phyloP scores from a whole-genome alignment of 495 filamentous ascomycete genomes.

The Polyplosphaeria fusca region DNA sequence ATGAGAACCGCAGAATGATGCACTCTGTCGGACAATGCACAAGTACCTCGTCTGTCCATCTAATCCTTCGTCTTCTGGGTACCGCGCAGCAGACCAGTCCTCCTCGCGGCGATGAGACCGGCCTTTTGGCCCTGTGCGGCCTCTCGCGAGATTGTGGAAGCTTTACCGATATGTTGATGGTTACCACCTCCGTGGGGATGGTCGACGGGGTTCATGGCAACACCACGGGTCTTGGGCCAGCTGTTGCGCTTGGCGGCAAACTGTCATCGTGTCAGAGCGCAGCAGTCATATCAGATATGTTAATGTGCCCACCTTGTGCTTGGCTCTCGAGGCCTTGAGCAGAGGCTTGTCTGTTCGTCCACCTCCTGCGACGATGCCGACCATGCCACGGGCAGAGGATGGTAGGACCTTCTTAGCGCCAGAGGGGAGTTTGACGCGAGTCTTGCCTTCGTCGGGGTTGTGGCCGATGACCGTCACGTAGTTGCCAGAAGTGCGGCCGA shows the following conservation, averaged over 20 bases:
- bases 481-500: conserved; percentile 96
- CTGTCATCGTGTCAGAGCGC: conserved; percentile 48
- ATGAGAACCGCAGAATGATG: conserved; percentile 25
- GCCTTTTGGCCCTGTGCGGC: conserved; percentile 99
- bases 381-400: conserved; percentile 91
- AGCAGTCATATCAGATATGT: not conserved
- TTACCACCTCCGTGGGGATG: conserved; percentile 99
- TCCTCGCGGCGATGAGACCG: conserved; percentile 98
- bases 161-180: conserved; percentile 99
- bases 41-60: not conserved
- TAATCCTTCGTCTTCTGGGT: conserved; percentile 99
- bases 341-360: conserved; percentile 99
- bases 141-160: conserved; percentile 97
- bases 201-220: conserved; percentile 99
- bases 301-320: conserved; percentile 25
- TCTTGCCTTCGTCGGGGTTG: conserved; percentile 99
- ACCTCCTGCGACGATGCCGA: conserved; percentile 98
- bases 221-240: conserved; percentile 99
- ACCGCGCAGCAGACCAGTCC: conserved; percentile 98
- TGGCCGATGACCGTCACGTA: conserved; percentile 91
- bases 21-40: not conserved
- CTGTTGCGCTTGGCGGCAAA: conserved; percentile 99
- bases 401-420: conserved; percentile 99
- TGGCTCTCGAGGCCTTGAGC: conserved; percentile 53
- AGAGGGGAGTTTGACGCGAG: conserved; percentile 96